These are phyloP conservation scores for Saprolegnia diclina DNA, from an alignment of 352 stramenopile species.

Conservation along the genomic window DNA sequence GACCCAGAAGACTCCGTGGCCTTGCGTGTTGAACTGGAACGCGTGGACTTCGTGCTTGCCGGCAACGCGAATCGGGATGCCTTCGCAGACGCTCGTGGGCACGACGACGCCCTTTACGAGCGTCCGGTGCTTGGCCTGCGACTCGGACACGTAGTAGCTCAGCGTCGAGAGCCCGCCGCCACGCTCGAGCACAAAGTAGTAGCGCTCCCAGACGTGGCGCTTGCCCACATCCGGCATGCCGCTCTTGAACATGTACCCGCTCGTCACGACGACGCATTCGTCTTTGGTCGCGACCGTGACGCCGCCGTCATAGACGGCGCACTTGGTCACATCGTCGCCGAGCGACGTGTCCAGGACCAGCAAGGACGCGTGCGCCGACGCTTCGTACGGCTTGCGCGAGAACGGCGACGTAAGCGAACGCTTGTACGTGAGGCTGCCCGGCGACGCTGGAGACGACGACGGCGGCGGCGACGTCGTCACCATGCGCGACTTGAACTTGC, in stretches of 20 bases:
- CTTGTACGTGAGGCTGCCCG: background rate
- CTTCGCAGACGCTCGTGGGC: slow-evolving; percentile 73
- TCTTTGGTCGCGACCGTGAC: slow-evolving; percentile 49
- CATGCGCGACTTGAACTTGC: slow-evolving; percentile 21
- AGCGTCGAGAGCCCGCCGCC: slow-evolving; percentile 47
- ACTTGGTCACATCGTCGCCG: slow-evolving; percentile 78
- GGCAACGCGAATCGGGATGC: slow-evolving; percentile 57
- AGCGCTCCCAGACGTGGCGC: slow-evolving; percentile 76
- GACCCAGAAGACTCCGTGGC: slow-evolving; percentile 78
- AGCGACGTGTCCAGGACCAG: slow-evolving; percentile 70
- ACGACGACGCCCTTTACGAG: slow-evolving; percentile 73
- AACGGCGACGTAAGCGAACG: slow-evolving; percentile 2
- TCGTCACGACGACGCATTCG: slow-evolving; percentile 57
- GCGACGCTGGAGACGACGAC: background rate
- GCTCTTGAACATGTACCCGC: slow-evolving; percentile 88
- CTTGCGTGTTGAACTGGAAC: slow-evolving; percentile 84
- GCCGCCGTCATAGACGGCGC: slow-evolving; percentile 67
- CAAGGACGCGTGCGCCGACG: slow-evolving; percentile 29
- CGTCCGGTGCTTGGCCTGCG: slow-evolving; percentile 79
- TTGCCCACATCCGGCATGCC: slow-evolving; percentile 78
- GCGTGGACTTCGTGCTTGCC: slow-evolving; percentile 71
- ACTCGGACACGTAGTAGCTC: slow-evolving; percentile 83
- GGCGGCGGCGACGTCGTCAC: slow-evolving; percentile 5
- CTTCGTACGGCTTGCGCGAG: background rate
- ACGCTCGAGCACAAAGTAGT: slow-evolving; percentile 80